phyloP scores from a whole-genome alignment of 768 basidiomycete species.

The Suillus hirtellus region DNA sequence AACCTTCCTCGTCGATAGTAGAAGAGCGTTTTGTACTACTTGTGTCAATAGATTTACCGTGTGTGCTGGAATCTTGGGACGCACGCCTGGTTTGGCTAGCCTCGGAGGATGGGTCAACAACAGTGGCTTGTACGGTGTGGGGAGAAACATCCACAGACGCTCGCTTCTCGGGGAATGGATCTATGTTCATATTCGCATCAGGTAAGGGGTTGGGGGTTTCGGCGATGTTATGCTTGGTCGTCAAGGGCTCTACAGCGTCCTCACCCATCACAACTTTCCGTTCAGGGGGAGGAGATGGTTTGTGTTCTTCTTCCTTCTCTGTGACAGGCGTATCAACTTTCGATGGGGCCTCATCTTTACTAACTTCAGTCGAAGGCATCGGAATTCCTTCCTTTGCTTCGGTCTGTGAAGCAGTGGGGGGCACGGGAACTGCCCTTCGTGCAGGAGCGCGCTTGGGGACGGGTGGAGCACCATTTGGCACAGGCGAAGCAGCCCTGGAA shows the following conservation, averaged over 20 bases:
- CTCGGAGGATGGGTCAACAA: background rate
- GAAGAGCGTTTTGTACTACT: slow-evolving; percentile 27
- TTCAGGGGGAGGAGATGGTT: background rate
- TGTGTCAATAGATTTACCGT: slow-evolving; percentile 21
- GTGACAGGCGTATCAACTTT: background rate
- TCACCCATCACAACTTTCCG: background rate
- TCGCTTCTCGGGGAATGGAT: background rate
- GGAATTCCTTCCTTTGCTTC: background rate
- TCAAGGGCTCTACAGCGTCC: background rate
- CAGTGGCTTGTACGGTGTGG: background rate
- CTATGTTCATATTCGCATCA: background rate
- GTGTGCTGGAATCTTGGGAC: slow-evolving; percentile 10
- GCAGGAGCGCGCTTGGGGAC: slow-evolving; percentile 67
- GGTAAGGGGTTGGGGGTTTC: background rate
- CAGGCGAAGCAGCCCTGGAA: slow-evolving; percentile 40
- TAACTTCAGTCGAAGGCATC: background rate
- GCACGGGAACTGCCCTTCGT: slow-evolving; percentile 37
- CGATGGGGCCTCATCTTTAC: background rate
- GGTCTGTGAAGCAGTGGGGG: slow-evolving; percentile 20
- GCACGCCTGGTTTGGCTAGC: slow-evolving; percentile 1
- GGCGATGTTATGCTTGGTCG: background rate
- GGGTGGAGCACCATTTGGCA: slow-evolving; percentile 45
- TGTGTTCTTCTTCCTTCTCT: slow-evolving; percentile 11
- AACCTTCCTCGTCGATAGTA: slow-evolving; percentile 38
- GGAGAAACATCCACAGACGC: background rate